Conservation (phyloP, 257 asterid species). For the Misopates orontium region DNA sequence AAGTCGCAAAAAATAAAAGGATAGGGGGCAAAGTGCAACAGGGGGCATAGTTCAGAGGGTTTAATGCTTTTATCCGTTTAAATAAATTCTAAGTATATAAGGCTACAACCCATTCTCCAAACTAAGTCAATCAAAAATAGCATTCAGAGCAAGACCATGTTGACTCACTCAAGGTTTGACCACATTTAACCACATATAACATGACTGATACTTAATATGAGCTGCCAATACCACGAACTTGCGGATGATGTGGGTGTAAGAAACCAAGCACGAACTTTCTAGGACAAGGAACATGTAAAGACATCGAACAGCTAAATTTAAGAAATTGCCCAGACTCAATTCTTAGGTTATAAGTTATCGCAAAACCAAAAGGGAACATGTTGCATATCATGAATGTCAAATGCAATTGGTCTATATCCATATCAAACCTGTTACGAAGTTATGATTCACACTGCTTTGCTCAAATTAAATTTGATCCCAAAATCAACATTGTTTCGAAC, state of each 20-base stretch:
- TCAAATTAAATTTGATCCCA: neutral
- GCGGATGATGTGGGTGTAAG: neutral
- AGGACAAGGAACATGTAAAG: too few species aligned
- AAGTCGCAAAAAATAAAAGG: too few species aligned
- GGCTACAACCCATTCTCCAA: too few species aligned
- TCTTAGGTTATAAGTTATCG: neutral
- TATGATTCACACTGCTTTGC: neutral
- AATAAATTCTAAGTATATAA: too few species aligned
- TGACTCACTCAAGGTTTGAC: too few species aligned
- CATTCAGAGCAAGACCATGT: too few species aligned
- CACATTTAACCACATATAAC: neutral
- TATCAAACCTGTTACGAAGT: neutral
- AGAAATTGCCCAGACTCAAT: neutral
- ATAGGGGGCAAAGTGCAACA: too few species aligned
- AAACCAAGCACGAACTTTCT: too few species aligned
- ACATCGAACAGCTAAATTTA: neutral
- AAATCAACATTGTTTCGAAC: neutral
- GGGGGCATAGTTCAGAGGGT: too few species aligned
- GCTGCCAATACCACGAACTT: neutral
- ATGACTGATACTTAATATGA: neutral
- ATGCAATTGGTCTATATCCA: neutral
- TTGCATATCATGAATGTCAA: neutral
- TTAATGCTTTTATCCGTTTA: too few species aligned
- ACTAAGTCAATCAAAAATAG: too few species aligned
- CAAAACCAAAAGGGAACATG: neutral